Conservation (phyloP, 2,329 filamentous ascomycete species). For the Trichothecium sympodiale region DNA sequence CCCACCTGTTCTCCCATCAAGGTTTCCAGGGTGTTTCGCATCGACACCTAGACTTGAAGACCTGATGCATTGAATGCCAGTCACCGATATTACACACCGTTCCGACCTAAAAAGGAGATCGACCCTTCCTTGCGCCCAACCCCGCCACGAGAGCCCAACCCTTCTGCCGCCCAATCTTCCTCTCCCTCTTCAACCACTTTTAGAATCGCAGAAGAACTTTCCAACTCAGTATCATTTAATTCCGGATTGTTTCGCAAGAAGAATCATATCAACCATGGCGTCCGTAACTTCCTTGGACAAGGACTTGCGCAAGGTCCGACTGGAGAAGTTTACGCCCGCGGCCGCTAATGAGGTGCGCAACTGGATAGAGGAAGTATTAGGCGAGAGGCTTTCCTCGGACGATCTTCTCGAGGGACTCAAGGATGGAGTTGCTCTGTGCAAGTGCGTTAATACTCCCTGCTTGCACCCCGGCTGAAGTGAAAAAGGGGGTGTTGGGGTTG, state of each 20-base stretch:
- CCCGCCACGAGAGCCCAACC: too few relatives aligned
- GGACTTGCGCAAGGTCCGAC: slow-evolving; percentile 85
- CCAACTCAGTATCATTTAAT: slow-evolving; percentile 3
- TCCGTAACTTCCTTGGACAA: slow-evolving; percentile 90
- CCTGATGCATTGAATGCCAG: too few relatives aligned
- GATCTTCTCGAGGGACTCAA: slow-evolving; percentile 81
- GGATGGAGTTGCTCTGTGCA: slow-evolving; percentile 88
- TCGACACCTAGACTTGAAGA: too few relatives aligned
- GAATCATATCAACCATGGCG: slow-evolving; percentile 50
- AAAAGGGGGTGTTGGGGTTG: too few relatives aligned
- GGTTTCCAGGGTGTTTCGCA: too few relatives aligned
- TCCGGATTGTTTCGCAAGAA: neutral
- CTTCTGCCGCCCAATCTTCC: slow-evolving; percentile 3
- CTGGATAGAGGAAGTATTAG: slow-evolving; percentile 79
- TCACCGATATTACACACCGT: too few relatives aligned
- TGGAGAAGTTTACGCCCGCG: slow-evolving; percentile 85
- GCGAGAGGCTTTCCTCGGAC: slow-evolving; percentile 56
- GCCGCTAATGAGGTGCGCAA: slow-evolving; percentile 73
- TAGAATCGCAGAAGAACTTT: too few relatives aligned
- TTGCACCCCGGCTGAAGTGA: too few relatives aligned
- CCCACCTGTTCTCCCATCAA: too few relatives aligned
- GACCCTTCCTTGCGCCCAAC: too few relatives aligned
- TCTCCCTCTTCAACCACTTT: neutral
- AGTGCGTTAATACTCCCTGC: too few relatives aligned
- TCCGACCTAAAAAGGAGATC: too few relatives aligned